phyloP scores from a whole-genome alignment of 306 rosid species.

The Casuarina cunninghamiana region DNA sequence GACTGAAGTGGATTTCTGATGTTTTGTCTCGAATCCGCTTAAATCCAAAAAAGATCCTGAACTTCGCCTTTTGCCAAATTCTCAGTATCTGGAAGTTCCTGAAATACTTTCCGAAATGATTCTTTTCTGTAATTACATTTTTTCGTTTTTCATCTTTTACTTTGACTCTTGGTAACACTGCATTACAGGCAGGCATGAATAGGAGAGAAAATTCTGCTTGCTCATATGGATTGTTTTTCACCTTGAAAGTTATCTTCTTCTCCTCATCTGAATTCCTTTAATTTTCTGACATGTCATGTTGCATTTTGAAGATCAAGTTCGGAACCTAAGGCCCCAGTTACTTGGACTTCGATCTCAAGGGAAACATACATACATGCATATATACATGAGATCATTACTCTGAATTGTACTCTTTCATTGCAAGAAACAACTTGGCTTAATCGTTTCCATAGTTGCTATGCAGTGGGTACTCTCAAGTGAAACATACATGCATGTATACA shows the following conservation, averaged over 20 bases:
- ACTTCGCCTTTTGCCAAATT: background rate
- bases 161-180: no score
- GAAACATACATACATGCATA: background rate
- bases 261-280: background rate
- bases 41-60: background rate
- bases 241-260: background rate
- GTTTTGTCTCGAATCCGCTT: background rate
- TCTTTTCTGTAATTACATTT: background rate
- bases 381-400: background rate
- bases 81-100: background rate
- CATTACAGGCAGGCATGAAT: no score
- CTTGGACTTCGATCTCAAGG: background rate
- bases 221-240: background rate
- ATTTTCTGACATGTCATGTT: background rate
- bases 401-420: background rate
- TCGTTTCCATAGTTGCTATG: slow-evolving; percentile 12
- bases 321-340: background rate
- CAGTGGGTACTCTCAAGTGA: slow-evolving; percentile 62
- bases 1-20: background rate
- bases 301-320: background rate
- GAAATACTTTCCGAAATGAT: background rate
- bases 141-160: no score
- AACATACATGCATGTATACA: no score
- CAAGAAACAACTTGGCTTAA: background rate
- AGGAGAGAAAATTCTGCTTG: background rate